Base-by-base conservation (phyloP, 208 protist genomes). In the Trypanosoma lewisi region DNA sequence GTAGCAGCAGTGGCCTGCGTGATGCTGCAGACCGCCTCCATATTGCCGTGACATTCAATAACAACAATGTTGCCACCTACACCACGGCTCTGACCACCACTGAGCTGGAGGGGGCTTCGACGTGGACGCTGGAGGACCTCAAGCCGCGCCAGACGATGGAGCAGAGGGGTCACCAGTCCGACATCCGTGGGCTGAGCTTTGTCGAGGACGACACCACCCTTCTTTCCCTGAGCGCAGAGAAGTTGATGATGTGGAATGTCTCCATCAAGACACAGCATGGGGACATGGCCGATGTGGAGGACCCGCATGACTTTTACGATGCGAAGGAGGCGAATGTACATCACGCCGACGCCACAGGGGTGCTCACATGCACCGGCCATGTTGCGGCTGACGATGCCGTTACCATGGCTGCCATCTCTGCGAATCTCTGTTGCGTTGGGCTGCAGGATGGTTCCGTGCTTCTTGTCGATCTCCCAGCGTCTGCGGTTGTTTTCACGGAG, bases 201-300 rank as follows among this genome's bases (percentile, higher is more conserved):
- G 83, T 92, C 8, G 87, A 95, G 62, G 82, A 83, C 39, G 89
- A 95, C 77, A 78, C 82, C 9, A 68, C 77, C 30, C 77, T 95
- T 45, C 65, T 95, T 36, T 91, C 86, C 2, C 51, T 95, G 62
- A 91, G 89, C 63, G 75, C 74, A 63, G 84, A 95, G 47, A 90
- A 89, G 59, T 48, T 95, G 16, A 73, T 88, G 70, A 67, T 93
- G 72, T 95, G 89, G 89, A 82, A 77, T n/a, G 34, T 95, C 14
- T 64, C 72, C 4, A 63, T 89, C 33, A 67, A 52, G 30, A 19
- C 28, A 12, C 67, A 77, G 45, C 48, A 75, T 14, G 62, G 77
- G 31, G 64, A 74, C 16, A 50, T 83, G 25, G 77, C n/a, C n/a
- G n/a, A 79, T 30, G 74, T 23, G 30, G 71, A 70, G 48, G 74